phyloP scores from a whole-genome alignment of 371 early-diverging fungal species.

The Lichtheimia ornata region DNA sequence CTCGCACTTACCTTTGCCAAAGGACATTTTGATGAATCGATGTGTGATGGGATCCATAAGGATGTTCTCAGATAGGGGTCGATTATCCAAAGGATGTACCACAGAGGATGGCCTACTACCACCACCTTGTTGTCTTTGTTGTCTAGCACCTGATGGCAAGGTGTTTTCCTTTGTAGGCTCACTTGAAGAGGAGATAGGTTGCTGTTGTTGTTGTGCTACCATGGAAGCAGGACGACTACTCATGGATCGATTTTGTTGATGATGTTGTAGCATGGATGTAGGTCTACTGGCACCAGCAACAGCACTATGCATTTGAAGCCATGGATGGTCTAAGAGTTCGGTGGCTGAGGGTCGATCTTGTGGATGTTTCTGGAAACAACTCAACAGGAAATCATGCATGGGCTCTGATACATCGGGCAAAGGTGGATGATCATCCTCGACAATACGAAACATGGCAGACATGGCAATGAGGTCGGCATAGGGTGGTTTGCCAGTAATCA shows the following conservation, averaged over 20 bases:
- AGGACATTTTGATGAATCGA: conserved; percentile 35
- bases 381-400: conserved; percentile 68
- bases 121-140: too few relatives aligned
- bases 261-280: too few relatives aligned
- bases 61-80: not conserved
- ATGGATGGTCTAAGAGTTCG: conserved; percentile 67
- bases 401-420: conserved; percentile 79
- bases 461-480: conserved; percentile 78
- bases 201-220: not conserved
- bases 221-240: not conserved
- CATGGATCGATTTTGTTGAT: too few relatives aligned
- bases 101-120: too few relatives aligned
- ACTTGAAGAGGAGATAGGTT: too few relatives aligned
- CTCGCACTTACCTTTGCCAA: conserved; percentile 40
- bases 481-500: conserved; percentile 87
- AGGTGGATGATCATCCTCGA: conserved; percentile 85
- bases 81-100: too few relatives aligned
- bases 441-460: conserved; percentile 87
- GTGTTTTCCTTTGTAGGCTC: too few relatives aligned
- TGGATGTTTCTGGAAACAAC: conserved; percentile 84
- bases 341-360: conserved; percentile 66
- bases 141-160: too few relatives aligned
- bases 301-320: conserved; percentile 50
- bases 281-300: too few relatives aligned
- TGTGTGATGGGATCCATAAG: conserved; percentile 30